Evolutionary conservation across 2,329 filamentous ascomycete genomes (phyloP), one percentile per base, ranked within the genome.

Genomic region (Sporothrix curviconia): DNA sequence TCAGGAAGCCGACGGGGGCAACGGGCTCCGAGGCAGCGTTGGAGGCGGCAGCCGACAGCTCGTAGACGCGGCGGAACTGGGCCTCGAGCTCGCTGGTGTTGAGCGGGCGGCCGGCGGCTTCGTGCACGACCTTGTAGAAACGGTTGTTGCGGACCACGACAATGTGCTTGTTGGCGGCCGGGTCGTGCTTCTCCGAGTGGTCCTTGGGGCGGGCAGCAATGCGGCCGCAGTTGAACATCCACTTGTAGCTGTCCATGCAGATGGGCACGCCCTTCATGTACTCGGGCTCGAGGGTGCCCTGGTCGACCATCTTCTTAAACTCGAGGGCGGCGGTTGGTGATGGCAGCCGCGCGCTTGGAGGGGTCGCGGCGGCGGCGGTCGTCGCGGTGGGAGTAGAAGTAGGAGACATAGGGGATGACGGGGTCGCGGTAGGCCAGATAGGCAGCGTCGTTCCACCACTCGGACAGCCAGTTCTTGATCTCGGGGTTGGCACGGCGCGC

Each of bases 191-290:
- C 70, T 88, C 78, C 9, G 89, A 87, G 68, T 90, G 84, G 70
- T 99, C 94, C 34, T 85, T 81, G 12, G 90, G 88, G 67, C 86
- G 87, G 55, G 88, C 87, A 30, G 92, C 87, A 40, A 97, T 85
- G 65, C 94, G 87, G 72, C 84, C 89, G 73, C 83, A 85, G 75
- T 99, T 97, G 82, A 99, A 99, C 94, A 99, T 99, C 83, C 86
- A 97, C 76, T 96, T 80, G 78, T 96, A 97, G 70, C 90, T 94
- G 78, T 91, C 91, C 94, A 99, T 99, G 73, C 92, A 94, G 69
- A 97, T 92, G 60, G 94, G 94, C 59, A 95, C 81, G 75, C 91
- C 92, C 79, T 95, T 95, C 91, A 99, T 96, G 76, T 96, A 97
- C 75, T 99, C 94, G 24, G 94, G 94, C 78, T 99, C 94, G 54